Conservation (phyloP, 352 stramenopile genomes). For the Globisporangium sylvaticum region DNA sequence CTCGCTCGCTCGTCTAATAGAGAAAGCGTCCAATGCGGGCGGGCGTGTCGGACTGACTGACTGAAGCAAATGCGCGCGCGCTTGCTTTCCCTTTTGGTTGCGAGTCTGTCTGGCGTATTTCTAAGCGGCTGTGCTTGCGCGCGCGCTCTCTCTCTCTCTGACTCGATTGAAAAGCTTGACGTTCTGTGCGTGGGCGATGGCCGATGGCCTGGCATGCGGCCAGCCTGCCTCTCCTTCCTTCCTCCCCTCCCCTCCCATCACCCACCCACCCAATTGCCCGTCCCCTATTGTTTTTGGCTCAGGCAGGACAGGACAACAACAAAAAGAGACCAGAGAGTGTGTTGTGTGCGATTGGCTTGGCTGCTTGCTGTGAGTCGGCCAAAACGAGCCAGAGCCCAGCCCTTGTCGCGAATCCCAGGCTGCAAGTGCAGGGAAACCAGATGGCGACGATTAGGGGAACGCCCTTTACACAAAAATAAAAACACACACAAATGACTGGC, state of each 20-base stretch:
- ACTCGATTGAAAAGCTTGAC: slow-evolving; percentile 7
- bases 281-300: background rate
- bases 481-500: background rate
- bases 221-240: background rate
- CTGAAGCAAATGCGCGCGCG: background rate
- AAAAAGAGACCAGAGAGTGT: background rate
- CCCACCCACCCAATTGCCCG: background rate
- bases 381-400: background rate
- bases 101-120: slow-evolving; percentile 1
- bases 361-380: background rate
- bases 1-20: background rate
- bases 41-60: slow-evolving; percentile 1
- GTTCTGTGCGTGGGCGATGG: background rate
- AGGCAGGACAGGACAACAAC: background rate
- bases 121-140: background rate
- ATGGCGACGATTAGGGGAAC: background rate
- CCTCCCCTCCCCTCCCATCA: background rate
- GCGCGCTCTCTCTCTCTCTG: background rate
- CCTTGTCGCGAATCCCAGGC: background rate
- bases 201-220: background rate
- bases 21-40: background rate
- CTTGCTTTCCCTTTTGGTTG: background rate
- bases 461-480: background rate
- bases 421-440: background rate
- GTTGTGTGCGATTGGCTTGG: background rate